Evolutionary conservation across 306 rosid species (phyloP).

Genomic region (Neltuma alba): DNA sequence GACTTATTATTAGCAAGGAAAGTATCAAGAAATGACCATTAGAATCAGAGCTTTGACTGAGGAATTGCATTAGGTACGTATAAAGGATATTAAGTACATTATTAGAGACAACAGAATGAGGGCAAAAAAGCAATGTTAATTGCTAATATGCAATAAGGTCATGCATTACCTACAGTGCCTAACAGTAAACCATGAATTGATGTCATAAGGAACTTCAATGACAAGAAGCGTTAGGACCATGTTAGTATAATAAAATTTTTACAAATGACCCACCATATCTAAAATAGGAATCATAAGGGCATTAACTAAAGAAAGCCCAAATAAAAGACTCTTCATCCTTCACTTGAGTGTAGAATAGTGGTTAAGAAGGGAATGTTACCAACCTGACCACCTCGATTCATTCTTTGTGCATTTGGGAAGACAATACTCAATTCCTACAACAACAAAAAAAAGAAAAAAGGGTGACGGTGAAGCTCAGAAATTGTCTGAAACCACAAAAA

Average conservation of each 20-base stretch:
- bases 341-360: not conserved
- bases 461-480: slow-evolving; percentile 25
- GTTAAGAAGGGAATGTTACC: slow-evolving; percentile 30
- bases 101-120: not conserved
- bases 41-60: no score
- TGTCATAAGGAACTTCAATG: not conserved
- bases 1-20: no score
- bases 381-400: slow-evolving; percentile 99
- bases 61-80: no score
- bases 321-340: not conserved
- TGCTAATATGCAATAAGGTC: not conserved
- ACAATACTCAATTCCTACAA: slow-evolving; percentile 81
- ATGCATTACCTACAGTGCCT: not conserved
- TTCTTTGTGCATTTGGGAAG: slow-evolving; percentile 87
- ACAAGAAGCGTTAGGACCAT: not conserved
- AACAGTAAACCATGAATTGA: not conserved
- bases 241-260: not conserved
- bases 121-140: not conserved
- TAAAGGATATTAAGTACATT: no score
- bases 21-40: no score
- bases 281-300: not conserved
- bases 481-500: not conserved
- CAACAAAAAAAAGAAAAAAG: not conserved
- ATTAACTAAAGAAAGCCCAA: slow-evolving; percentile 1
- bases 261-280: not conserved